phyloP scores from a whole-genome alignment of 2,329 filamentous ascomycete species.

The Sporothrix brasiliensis region DNA sequence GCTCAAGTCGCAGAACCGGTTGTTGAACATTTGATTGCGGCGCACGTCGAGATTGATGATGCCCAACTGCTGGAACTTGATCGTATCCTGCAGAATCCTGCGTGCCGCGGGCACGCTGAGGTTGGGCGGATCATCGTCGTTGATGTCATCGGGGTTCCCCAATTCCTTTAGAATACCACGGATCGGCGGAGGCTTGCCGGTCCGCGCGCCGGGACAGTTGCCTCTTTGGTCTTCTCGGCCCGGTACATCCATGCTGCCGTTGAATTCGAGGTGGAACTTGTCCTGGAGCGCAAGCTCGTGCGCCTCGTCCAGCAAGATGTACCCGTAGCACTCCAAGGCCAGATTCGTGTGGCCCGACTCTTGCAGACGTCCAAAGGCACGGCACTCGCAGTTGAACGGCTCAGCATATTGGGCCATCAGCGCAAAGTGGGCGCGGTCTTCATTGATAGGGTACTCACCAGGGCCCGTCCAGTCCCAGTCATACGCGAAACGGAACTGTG shows the following conservation, averaged over 20 bases:
- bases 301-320: constrained; percentile 38
- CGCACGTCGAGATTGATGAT: not conserved
- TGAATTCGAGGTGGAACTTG: not conserved
- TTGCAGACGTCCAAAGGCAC: constrained; percentile 40
- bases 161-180: not conserved
- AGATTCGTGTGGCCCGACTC: constrained; percentile 38
- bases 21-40: not conserved
- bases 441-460: not conserved
- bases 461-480: constrained; percentile 34
- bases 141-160: not conserved
- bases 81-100: not conserved
- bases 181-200: not conserved
- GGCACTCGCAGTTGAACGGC: constrained; percentile 39
- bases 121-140: not conserved
- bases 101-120: not conserved
- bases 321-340: constrained; percentile 38
- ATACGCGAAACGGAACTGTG: not conserved
- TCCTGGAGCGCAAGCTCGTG: constrained; percentile 9
- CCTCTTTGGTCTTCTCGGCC: not conserved
- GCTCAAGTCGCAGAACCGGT: not conserved
- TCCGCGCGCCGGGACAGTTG: not conserved
- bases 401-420: constrained; percentile 33
- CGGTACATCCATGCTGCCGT: not conserved
- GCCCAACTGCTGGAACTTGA: not conserved
- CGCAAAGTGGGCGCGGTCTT: constrained; percentile 25